A percentile compares a stretch with the other conserved stretches of the same genome.
phyloP scores from a whole-genome alignment of 345 rosid species.

The Arabis hirsuta region DNA sequence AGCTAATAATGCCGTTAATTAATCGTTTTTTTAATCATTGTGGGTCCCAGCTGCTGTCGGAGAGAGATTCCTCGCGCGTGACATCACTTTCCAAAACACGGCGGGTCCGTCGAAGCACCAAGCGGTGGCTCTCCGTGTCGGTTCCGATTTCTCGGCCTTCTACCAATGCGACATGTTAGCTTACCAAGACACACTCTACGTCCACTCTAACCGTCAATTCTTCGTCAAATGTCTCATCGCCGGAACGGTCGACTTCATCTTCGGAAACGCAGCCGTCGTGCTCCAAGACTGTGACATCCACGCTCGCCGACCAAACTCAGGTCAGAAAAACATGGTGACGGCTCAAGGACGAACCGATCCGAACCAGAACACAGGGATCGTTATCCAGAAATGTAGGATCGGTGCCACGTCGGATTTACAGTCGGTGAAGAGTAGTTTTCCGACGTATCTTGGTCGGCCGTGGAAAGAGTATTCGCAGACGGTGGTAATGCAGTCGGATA shows the following conservation, averaged over 20 bases:
- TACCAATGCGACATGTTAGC: constrained; percentile 78
- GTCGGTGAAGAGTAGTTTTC: constrained; percentile 56
- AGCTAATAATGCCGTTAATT: constrained; percentile 25
- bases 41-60: constrained; percentile 74
- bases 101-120: constrained; percentile 84
- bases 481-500: constrained; percentile 74
- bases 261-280: constrained; percentile 68
- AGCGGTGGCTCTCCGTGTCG: constrained; percentile 79
- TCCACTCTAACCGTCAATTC: constrained; percentile 74
- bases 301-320: constrained; percentile 77
- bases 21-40: background rate
- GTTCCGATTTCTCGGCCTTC: constrained; percentile 78
- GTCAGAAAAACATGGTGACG: constrained; percentile 95
- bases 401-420: constrained; percentile 74
- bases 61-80: constrained; percentile 68
- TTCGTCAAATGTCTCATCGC: constrained; percentile 63
- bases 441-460: constrained; percentile 85
- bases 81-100: constrained; percentile 77
- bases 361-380: constrained; percentile 93
- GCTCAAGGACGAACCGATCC: constrained; percentile 92
- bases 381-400: constrained; percentile 80
- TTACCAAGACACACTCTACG: constrained; percentile 81
- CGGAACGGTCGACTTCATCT: constrained; percentile 90
- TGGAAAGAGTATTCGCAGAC: constrained; percentile 95
- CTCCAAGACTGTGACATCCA: constrained; percentile 86